These are phyloP conservation scores for Mariannaea elegans DNA, from an alignment of 2,329 filamentous ascomycete genomes.

Conservation along the genomic window DNA sequence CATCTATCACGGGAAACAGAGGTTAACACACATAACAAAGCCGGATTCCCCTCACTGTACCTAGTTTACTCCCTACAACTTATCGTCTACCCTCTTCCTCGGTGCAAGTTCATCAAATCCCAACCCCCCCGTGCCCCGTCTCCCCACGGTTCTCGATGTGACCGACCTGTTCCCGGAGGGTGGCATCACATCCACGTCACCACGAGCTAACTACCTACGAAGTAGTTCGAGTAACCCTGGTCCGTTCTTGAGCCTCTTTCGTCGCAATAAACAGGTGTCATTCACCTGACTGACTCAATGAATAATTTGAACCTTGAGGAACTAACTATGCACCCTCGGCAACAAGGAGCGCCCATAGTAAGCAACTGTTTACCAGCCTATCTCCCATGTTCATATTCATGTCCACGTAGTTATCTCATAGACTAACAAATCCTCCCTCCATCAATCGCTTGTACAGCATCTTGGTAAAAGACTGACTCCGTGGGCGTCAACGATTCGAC, in stretches of 20 bases:
- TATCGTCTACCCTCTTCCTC: too few species aligned
- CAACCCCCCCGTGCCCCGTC: neutral
- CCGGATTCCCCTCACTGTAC: too few species aligned
- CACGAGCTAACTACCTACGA: neutral
- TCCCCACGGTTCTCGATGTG: conserved; percentile 1
- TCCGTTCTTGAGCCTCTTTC: neutral
- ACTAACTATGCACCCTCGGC: too few species aligned
- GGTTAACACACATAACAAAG: too few species aligned
- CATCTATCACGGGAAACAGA: too few species aligned
- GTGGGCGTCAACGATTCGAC: conserved; percentile 12
- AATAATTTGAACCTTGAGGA: too few species aligned
- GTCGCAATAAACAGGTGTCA: neutral
- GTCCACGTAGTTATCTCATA: too few species aligned
- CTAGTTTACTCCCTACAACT: too few species aligned
- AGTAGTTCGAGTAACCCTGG: neutral
- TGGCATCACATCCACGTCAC: conserved; percentile 12
- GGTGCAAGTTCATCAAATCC: neutral
- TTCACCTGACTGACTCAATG: too few species aligned
- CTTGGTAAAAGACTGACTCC: neutral
- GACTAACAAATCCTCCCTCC: neutral
- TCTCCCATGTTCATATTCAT: too few species aligned
- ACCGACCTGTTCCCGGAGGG: neutral
- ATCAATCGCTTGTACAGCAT: neutral
- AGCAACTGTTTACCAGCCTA: too few species aligned
- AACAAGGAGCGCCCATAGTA: too few species aligned